Base-by-base conservation (phyloP, 768 basidiomycete species). In the Trametes elegans region DNA sequence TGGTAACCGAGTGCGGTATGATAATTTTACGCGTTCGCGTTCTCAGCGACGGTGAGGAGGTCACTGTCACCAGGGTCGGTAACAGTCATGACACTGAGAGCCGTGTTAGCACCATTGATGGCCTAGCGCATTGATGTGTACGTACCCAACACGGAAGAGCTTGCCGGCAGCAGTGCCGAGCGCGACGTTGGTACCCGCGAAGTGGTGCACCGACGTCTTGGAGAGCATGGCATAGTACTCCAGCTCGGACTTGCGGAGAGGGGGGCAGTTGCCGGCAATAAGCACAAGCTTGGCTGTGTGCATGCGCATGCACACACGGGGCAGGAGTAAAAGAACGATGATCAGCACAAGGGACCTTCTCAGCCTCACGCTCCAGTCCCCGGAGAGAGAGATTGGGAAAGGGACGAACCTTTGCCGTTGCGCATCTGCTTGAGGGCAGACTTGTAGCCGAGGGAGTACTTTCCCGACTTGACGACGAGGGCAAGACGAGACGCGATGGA, bases 211-310 rank as follows among this genome's bases (percentile, higher is more conserved):
- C 54, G 90, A 85, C 54, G 96, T 98, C 82, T 99, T 99, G 64
- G 94, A 97, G 71, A 99, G 82, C 95, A 97, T 97, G 77, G 94
- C 97, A 72, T 98, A 99, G 82, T 98, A 99, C 80, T 99, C 97
- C 56, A 99, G 82, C 81, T 99, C 97, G 58, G 96, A 98, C 75
- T 97, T 97, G 74, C 97, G 93, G 60, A 99, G 85, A 60, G 97
- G 97, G 55, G 97, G 97, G 79, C 94, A 97, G 79, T 99, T 99
- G 65, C 93, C 95, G 68, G 96, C 93, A 70, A 99, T 97, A 73
- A 99, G 78, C 70, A 99, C 88, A 64, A 99, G 92, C 79, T 97
- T 98, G 75, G 96, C 96, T 99, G 70, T 51, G 58, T 21, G 56
- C n/a, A 28, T n/a, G 28, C 19, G 24, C 26, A 27, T 49, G 24